Evolutionary conservation across 139 green algal species (phyloP).

Genomic region (Coccomyxa sp.): DNA sequence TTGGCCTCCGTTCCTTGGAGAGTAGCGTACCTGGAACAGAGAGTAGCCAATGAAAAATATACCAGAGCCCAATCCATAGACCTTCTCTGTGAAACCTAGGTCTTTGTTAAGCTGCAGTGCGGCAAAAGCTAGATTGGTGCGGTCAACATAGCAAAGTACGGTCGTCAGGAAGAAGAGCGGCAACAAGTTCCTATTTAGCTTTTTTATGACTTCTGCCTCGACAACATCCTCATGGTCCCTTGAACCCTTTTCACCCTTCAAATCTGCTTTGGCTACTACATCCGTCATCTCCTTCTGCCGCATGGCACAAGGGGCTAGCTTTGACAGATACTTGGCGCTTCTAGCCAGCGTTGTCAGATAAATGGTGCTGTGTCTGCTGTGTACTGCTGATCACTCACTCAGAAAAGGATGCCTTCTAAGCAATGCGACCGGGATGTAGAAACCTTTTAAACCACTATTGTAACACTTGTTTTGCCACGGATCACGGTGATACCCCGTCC

Average conservation of each 20-base stretch:
- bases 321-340: not conserved
- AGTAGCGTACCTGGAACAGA: not conserved
- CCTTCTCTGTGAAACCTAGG: constrained; percentile 47
- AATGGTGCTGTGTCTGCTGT: not conserved
- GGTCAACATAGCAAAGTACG: constrained; percentile 23
- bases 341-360: not conserved
- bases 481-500: not conserved
- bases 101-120: constrained; percentile 58
- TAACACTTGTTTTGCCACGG: not conserved
- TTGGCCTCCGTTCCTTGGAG: too few species aligned
- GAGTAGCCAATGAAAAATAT: constrained; percentile 79
- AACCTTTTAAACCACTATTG: not conserved
- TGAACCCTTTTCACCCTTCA: not conserved
- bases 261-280: too few species aligned
- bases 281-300: too few species aligned
- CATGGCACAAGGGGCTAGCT: too few species aligned
- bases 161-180: constrained; percentile 33
- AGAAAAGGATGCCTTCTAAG: not conserved
- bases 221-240: not conserved
- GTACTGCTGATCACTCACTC: not conserved
- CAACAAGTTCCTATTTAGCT: constrained; percentile 40
- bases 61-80: constrained; percentile 67
- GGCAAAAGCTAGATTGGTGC: constrained; percentile 71
- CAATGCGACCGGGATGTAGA: too few species aligned
- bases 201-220: constrained; percentile 23